These are phyloP conservation scores for Zygotorulaspora danielsina DNA, from an alignment of 805 yeast genomes.

Conservation along the genomic window DNA sequence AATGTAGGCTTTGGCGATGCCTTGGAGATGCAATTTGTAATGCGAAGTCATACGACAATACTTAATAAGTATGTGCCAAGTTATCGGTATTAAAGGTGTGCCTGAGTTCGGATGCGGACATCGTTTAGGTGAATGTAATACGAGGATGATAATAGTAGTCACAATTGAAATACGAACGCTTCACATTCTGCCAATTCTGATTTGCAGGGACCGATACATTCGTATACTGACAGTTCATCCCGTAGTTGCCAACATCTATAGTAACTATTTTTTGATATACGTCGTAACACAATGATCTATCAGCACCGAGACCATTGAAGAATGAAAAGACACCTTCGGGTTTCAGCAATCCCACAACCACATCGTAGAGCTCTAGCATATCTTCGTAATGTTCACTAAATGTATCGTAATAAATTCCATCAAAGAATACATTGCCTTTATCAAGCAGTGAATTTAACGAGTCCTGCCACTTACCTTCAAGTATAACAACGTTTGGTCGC, in stretches of 20 bases:
- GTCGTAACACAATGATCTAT: constrained; percentile 67
- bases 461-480: constrained; percentile 94
- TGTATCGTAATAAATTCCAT: constrained; percentile 92
- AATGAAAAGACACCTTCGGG: constrained; percentile 84
- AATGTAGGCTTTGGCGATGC: not conserved
- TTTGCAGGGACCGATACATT: constrained; percentile 22
- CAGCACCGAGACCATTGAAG: constrained; percentile 88
- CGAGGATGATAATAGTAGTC: constrained; percentile 35
- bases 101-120: not conserved
- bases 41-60: constrained; percentile 4
- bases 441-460: constrained; percentile 60
- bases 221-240: constrained; percentile 58
- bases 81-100: constrained; percentile 6
- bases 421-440: constrained; percentile 61
- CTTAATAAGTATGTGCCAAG: constrained; percentile 3
- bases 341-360: constrained; percentile 73
- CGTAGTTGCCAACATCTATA: constrained; percentile 74
- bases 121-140: constrained; percentile 20
- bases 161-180: constrained; percentile 35
- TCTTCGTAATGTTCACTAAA: constrained; percentile 88
- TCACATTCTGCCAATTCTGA: constrained; percentile 35
- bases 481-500: constrained; percentile 61
- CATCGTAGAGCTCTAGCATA: constrained; percentile 80
- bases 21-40: not conserved
- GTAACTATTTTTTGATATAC: constrained; percentile 82